Evolutionary conservation across 306 rosid genomes (phyloP).

Genomic region (Medicago lupulina): DNA sequence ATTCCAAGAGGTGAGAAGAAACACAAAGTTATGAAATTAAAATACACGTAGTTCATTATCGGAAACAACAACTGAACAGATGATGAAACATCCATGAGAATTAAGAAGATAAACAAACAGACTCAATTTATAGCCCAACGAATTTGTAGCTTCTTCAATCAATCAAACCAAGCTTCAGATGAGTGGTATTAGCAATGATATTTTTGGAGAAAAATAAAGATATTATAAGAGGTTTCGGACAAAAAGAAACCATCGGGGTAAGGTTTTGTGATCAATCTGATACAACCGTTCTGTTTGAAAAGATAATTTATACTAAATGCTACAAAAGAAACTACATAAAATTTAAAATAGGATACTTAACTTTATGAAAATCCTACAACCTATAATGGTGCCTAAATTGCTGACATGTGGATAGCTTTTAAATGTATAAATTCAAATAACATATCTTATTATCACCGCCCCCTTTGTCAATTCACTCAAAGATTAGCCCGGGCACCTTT

Average conservation of each 20-base stretch:
- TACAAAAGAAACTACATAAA: background rate
- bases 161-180: constrained; percentile 20
- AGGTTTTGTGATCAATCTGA: constrained; percentile 25
- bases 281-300: constrained; percentile 17
- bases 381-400: constrained; percentile 8
- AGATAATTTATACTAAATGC: constrained; percentile 20
- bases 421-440: constrained; percentile 26
- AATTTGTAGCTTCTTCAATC: background rate
- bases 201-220: constrained; percentile 10
- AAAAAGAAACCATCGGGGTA: background rate
- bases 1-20: constrained; percentile 27
- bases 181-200: background rate
- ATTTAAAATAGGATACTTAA: background rate
- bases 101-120: constrained; percentile 7
- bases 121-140: background rate
- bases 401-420: constrained; percentile 18
- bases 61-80: constrained; percentile 14
- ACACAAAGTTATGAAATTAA: background rate
- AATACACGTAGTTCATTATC: background rate
- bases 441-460: constrained; percentile 1
- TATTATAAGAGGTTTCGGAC: background rate
- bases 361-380: background rate
- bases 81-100: constrained; percentile 23
- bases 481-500: constrained; percentile 41
- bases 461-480: constrained; percentile 16